Percentiles rank a stretch among this genome's conserved stretches.
These are phyloP conservation scores for Marasmius oreades DNA, from an alignment of 1,284 basidiomycete species.

Conservation along the genomic window DNA sequence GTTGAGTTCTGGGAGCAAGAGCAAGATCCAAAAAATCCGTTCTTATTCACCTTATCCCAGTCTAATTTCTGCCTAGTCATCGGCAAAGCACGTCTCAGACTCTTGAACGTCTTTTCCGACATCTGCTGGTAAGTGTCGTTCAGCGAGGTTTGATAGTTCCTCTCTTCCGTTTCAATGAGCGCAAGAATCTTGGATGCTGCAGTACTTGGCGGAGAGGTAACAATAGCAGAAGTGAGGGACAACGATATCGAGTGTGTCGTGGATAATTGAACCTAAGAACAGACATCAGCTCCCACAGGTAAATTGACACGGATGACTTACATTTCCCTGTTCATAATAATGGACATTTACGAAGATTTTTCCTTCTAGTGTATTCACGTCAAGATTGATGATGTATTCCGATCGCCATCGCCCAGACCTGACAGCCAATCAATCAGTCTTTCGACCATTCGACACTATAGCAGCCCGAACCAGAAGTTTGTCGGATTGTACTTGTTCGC, in stretches of 20 bases:
- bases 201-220: conserved; percentile 45
- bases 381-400: conserved; percentile 64
- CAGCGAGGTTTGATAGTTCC: conserved; percentile 71
- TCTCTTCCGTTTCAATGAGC: conserved; percentile 77
- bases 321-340: conserved; percentile 96
- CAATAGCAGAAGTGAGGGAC: conserved; percentile 55
- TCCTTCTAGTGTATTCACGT: conserved; percentile 53
- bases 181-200: conserved; percentile 76
- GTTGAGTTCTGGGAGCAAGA: no score
- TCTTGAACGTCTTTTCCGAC: conserved; percentile 90
- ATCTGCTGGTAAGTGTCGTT: conserved; percentile 82
- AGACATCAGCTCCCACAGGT: conserved; percentile 7
- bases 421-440: conserved; percentile 6
- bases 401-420: conserved; percentile 95
- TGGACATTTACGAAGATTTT: conserved; percentile 83
- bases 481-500: conserved; percentile 91
- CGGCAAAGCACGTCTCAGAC: conserved; percentile 82
- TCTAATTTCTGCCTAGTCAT: conserved; percentile 92
- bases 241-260: conserved; percentile 70
- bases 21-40: no score
- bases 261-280: conserved; percentile 77
- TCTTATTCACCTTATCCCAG: conserved; percentile 94
- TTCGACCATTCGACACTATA: conserved; percentile 22
- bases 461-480: conserved; percentile 72
- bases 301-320: conserved; percentile 31